Conservation (phyloP, 495 filamentous ascomycete species). For the Trichocladium uniseriatum region DNA sequence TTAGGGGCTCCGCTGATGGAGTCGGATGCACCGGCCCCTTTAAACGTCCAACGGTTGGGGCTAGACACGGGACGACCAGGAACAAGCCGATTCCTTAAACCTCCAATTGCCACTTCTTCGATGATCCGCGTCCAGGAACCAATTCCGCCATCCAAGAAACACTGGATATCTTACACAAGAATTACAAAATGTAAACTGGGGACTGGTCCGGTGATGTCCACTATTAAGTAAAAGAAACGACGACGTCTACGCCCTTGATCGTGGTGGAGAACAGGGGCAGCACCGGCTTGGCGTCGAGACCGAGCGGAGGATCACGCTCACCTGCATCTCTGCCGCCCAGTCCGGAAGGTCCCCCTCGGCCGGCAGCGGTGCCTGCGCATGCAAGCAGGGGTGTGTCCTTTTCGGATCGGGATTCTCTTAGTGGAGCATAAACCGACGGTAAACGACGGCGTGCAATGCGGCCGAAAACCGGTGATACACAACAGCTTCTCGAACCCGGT, state of each 20-base stretch:
- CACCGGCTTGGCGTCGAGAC: neutral
- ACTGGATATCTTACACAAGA: neutral
- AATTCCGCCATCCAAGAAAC: neutral
- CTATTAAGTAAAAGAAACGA: conserved; percentile 12
- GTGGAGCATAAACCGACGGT: conserved; percentile 7
- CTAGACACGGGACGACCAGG: conserved; percentile 1
- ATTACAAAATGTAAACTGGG: conserved; percentile 4
- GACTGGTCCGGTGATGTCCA: conserved; percentile 9
- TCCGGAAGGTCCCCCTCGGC: conserved; percentile 6
- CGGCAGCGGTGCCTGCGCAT: neutral
- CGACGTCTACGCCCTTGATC: neutral
- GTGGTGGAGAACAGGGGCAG: neutral
- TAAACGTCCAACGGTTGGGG: neutral
- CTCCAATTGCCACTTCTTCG: conserved; percentile 2
- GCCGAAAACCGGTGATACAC: conserved; percentile 7
- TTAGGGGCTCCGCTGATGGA: neutral
- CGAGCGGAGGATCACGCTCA: neutral
- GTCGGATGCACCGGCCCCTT: neutral
- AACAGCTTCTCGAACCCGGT: neutral
- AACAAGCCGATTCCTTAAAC: neutral
- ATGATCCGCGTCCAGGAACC: neutral
- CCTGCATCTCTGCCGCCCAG: neutral
- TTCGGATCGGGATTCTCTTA: neutral
- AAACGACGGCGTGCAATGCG: conserved; percentile 3
- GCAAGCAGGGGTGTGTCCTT: neutral